Base-by-base conservation (phyloP, 2,329 filamentous ascomycete genomes). In the Davidsoniella australis region DNA sequence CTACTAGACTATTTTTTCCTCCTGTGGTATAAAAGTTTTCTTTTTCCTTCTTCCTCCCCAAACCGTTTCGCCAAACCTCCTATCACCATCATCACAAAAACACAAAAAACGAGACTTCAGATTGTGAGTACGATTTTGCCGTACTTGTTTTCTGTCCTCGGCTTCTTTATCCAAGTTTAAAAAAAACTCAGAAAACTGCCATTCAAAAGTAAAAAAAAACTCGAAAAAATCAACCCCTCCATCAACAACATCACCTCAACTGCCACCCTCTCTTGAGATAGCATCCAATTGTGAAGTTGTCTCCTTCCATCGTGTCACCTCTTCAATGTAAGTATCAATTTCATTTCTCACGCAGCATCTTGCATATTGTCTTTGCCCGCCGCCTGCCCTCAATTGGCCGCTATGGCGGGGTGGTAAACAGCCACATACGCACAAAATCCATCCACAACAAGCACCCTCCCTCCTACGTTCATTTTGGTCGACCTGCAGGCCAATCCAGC, bases 101-200 rank as follows among this genome's bases (percentile, higher is more conserved):
- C 60, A 63, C 62, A 63, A 59, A 60, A 62, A 65, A 66, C 64
- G 63, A 65, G 64, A 62, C 66, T 62, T 60, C 62, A 66, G 67
- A 68, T 68, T 69, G 69, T 70, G 69, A 72, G 71, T 72, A 69
- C 72, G 70, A 66, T 68, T 65, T 51, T 45, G 63, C 70, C 69
- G 71, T 72, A 67, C 71, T 70, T 66, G 62, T 68, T 72, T 68
- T 73, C 70, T 76, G 72, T 72, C 70, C 72, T 73, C 69, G 66
- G 67, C 68, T 69, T 65, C 65, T 67, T 70, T 66, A 67, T 67
- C 43, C 49, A 50, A 52, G 46, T 47, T 49, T 49, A 52, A 49
- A 52, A 52, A 52, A 52, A 52, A 52, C 41, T 49, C 50, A 52
- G 50, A 52, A 52, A 52, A 52, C 46, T 46, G 47, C 41, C 61